Conservation (phyloP, 2,329 filamentous ascomycete genomes). For the Colletotrichum sp. region DNA sequence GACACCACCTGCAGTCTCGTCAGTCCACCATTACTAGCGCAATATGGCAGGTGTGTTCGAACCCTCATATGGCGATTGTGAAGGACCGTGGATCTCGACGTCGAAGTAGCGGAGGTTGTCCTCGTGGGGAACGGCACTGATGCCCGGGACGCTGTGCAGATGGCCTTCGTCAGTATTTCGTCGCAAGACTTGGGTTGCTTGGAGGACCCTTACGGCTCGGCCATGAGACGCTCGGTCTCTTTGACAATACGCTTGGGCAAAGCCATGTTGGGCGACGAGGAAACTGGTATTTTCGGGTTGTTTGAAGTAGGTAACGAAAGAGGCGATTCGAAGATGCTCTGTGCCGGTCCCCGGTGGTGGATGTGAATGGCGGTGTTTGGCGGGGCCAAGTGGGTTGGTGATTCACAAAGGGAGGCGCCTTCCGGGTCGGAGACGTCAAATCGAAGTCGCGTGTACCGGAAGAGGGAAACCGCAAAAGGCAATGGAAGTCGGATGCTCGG, state of each 20-base stretch:
- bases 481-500: constrained; percentile 6
- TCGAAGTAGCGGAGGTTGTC: constrained; percentile 99
- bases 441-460: not conserved
- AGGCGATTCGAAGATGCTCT: not conserved
- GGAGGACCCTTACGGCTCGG: constrained; percentile 80
- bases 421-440: not conserved
- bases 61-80: constrained; percentile 96
- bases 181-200: not conserved
- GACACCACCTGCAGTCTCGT: constrained; percentile 64
- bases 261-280: constrained; percentile 55
- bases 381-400: constrained; percentile 14
- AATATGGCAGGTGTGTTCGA: constrained; percentile 25
- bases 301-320: not conserved
- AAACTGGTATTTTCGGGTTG: not conserved
- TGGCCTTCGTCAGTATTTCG: not conserved
- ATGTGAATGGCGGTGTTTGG: not conserved
- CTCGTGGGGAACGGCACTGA: constrained; percentile 93
- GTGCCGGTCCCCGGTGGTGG: not conserved
- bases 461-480: not conserved
- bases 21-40: not conserved
- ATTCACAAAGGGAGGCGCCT: not conserved
- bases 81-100: constrained; percentile 92
- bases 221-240: constrained; percentile 96
- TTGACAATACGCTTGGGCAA: constrained; percentile 97
- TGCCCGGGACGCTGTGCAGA: constrained; percentile 80